Percentiles rank a stretch among this genome's conserved stretches.
Conservation (phyloP, 2,329 filamentous ascomycete genomes). For the Truncatella angustata region DNA sequence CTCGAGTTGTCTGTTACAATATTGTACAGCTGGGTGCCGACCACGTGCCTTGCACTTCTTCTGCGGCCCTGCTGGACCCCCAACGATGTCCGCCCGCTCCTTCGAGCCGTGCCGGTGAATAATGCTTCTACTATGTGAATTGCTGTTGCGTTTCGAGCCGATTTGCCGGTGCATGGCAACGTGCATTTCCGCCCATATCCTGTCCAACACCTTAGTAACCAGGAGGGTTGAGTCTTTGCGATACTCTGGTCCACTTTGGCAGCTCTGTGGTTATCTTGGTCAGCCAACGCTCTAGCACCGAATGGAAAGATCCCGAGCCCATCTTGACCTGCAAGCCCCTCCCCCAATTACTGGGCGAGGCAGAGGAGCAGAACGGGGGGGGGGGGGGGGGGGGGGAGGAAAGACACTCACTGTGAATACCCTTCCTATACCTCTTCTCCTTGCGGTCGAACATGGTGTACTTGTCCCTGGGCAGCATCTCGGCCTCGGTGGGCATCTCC, state of each 20-base stretch:
- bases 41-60: slow-evolving; percentile 14
- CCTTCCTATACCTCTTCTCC: slow-evolving; percentile 92
- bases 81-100: too few species aligned
- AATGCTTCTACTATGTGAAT: too few species aligned
- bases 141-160: too few species aligned
- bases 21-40: slow-evolving; percentile 16
- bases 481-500: slow-evolving; percentile 92
- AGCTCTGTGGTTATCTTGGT: slow-evolving; percentile 55
- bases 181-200: neutral
- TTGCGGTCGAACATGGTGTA: slow-evolving; percentile 98
- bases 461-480: slow-evolving; percentile 96
- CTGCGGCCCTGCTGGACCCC: neutral
- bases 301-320: neutral
- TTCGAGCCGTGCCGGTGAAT: too few species aligned
- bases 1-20: slow-evolving; percentile 15
- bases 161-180: too few species aligned
- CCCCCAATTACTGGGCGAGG: too few species aligned
- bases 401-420: slow-evolving; percentile 95
- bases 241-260: slow-evolving; percentile 93
- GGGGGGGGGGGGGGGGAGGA: too few species aligned
- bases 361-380: too few species aligned
- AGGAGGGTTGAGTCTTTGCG: slow-evolving; percentile 88
- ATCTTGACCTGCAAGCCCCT: too few species aligned
- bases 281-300: slow-evolving; percentile 6
- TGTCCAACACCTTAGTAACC: slow-evolving; percentile 73